Base-by-base conservation (phyloP, 805 yeast genomes). In the Candida michaelii region DNA sequence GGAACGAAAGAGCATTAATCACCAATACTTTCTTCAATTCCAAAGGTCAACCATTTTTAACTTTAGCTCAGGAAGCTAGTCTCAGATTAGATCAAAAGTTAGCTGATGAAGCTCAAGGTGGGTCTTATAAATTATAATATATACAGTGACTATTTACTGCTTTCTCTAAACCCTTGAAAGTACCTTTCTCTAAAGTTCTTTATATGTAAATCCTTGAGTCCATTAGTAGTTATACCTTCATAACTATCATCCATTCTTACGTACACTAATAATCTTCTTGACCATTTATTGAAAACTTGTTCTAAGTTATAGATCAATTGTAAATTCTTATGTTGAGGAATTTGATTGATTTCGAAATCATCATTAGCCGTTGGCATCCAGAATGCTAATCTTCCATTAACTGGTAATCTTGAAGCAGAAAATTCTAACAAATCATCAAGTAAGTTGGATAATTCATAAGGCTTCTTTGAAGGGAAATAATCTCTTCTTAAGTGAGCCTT, bases 351-450 rank as follows among this genome's bases (percentile, higher is more conserved):
- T 27, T 79, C 72, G 49, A 77, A 80, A 51, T 86, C 95, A 54
- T 87, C 95, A 58, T 90, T 89, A 1, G 97, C 95, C 1, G 95
- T 85, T 0, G 99, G 99, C 93, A 90, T 88, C 99, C 99, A 93
- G 62, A 89, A 90, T 19, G 93, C 87, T 27, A 93, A 70, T 49
- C 98, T 70, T 0, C 97, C 96, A 6, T 78, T 79, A 2, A 80
- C 64, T 0, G 85, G 86, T 41, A 93, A 70, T 52, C 90, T 76
- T 11, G 74, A 69, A 2, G 89, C 79, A 0, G 96, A 76, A 69
- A 85, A 93, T 15, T 71, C 62, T 30, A 93, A 67, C 27, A 93
- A 67, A 58, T 91, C 97, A 52, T 84, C 87, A 30, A 93, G 66
- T 50, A 93, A 67, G 33, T 79, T 69, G 49, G 86, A 88, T 51